Evolutionary conservation across 2,329 filamentous ascomycete species (phyloP), one percentile per base, ranked within the genome.

Genomic region (Pestalotiopsis fici): DNA sequence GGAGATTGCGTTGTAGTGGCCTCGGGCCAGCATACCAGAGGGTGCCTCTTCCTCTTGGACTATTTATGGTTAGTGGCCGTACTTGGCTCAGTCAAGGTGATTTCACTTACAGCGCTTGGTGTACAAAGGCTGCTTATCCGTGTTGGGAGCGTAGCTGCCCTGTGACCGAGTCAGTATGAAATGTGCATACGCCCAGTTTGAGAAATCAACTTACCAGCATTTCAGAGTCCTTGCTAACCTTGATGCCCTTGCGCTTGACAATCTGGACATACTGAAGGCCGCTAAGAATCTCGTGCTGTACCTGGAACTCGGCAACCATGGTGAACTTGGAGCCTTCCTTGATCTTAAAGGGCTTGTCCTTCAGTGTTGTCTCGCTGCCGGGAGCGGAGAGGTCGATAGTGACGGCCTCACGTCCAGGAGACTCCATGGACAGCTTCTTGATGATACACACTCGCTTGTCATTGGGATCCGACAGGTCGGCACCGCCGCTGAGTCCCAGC

Each of bases 251-350:
- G 74, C 95, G 88, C 87, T 96, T 97, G 70, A 98, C 93, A 54
- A 94, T 88, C 83, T 99, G 96, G 67, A 99, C 88, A 81, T 98
- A 99, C 84, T 98, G 97, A 78, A 99, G 83, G 59, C 96, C 96
- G 74, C 93, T 96, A 66, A 98, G 88, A 72, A 99, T 95, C 82
- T 98, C 93, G 80, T 98, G 94, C 86, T 99, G 94, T 59, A 99
- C 96, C 83, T 95, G 92, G 87, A 98, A 99, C 70, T 89, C 89
- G 67, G 92, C 95, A 79, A 93, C 94, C 93, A 98, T 98, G 82
- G 92, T 93, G 85, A 98, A 99, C 74, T 90, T 92, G 74, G 92
- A 89, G 66, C 94, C 94, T 82, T 98, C 96, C 87, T 98, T 99
- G 85, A 99, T 98, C 78, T 89, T 95, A 86, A 99, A 99, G 15